These are phyloP conservation scores for Syncephalastrum monosporum DNA, from an alignment of 371 early-diverging fungal genomes.

Conservation along the genomic window DNA sequence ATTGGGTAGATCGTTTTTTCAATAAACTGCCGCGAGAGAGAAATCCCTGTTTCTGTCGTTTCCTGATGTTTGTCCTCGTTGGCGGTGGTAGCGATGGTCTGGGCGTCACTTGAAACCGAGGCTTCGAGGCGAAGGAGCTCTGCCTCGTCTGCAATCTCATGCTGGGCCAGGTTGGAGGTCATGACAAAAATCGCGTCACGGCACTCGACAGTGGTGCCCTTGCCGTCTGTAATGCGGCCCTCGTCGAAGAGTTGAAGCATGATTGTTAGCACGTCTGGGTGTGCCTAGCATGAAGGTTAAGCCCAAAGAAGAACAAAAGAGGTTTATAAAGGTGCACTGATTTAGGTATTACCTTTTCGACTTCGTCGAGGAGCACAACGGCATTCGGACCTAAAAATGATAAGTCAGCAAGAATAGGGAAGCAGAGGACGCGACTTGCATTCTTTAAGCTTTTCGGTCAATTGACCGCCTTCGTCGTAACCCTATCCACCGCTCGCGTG, in stretches of 20 bases:
- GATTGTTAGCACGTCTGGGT: conserved; percentile 64
- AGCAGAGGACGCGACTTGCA: conserved; percentile 23
- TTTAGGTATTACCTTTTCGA: conserved; percentile 48
- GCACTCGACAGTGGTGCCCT: conserved; percentile 58
- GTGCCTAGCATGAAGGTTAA: conserved; percentile 37
- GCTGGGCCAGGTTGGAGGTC: conserved; percentile 73
- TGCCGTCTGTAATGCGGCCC: conserved; percentile 73
- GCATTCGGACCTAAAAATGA: conserved; percentile 52
- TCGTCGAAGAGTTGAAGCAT: conserved; percentile 75
- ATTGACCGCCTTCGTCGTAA: conserved; percentile 68
- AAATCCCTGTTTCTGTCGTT: conserved; percentile 27
- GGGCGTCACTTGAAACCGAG: conserved; percentile 40
- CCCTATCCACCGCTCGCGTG: conserved; percentile 23
- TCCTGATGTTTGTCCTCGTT: conserved; percentile 21
- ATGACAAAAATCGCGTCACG: conserved; percentile 72
- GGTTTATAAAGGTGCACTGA: too few relatives aligned
- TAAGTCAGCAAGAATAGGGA: neutral
- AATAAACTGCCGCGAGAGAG: conserved; percentile 50
- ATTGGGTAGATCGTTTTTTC: conserved; percentile 60
- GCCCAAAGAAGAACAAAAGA: too few relatives aligned
- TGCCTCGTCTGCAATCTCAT: conserved; percentile 62
- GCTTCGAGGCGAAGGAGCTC: conserved; percentile 54
- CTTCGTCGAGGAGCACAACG: conserved; percentile 56
- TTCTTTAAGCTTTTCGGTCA: conserved; percentile 68
- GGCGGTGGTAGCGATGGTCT: conserved; percentile 28